These are phyloP conservation scores for Nannochloropsis gaditana DNA, from an alignment of 108 stramenopile species.

Conservation along the genomic window DNA sequence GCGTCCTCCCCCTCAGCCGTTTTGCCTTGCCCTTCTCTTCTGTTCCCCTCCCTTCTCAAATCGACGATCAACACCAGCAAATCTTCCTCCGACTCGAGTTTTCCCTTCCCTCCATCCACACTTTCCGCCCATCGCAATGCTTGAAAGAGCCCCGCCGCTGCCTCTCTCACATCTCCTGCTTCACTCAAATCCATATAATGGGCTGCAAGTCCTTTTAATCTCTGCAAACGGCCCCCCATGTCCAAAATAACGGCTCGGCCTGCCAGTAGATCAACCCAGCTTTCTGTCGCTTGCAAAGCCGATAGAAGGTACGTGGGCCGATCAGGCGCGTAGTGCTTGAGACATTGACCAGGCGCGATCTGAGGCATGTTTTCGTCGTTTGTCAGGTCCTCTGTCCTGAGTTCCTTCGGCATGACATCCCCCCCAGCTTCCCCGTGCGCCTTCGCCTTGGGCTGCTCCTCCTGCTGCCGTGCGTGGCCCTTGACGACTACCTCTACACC, in stretches of 20 bases:
- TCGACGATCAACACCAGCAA: background rate
- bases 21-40: background rate
- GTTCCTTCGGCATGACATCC: background rate
- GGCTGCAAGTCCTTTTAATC: slow-evolving; percentile 53
- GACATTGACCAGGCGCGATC: slow-evolving; percentile 83
- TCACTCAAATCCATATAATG: slow-evolving; percentile 33
- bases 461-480: background rate
- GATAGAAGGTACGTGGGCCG: slow-evolving; percentile 65
- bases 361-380: slow-evolving; percentile 55
- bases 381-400: background rate
- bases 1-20: background rate
- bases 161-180: slow-evolving; percentile 26
- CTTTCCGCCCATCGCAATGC: slow-evolving; percentile 42
- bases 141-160: slow-evolving; percentile 33
- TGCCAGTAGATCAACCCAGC: slow-evolving; percentile 18
- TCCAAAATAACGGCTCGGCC: slow-evolving; percentile 64
- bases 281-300: background rate
- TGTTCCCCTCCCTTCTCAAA: background rate
- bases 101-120: background rate
- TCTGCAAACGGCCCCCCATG: slow-evolving; percentile 61
- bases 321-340: slow-evolving; percentile 93
- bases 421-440: no score
- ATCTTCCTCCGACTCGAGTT: background rate
- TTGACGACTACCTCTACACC: background rate
- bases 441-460: background rate